Evolutionary conservation across 2,329 filamentous ascomycete genomes (phyloP).

Genomic region (Cordyceps militaris): DNA sequence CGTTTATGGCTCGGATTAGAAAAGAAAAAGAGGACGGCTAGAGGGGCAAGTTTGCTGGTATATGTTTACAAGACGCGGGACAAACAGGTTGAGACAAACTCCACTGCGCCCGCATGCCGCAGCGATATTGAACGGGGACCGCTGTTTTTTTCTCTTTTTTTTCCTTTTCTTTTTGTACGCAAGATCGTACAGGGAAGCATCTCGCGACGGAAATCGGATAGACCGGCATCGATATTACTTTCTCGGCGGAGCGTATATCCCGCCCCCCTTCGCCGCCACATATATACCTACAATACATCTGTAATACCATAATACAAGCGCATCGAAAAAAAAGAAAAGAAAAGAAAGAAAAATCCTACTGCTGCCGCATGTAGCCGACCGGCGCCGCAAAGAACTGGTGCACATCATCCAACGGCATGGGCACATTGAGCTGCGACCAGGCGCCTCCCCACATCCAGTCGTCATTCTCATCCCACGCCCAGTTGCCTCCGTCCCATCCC

Average conservation of each 20-base stretch:
- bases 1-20: no score
- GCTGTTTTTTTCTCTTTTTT: no score
- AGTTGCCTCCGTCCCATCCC: slow-evolving; percentile 7
- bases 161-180: no score
- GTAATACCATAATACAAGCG: neutral
- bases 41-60: no score
- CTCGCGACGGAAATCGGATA: neutral
- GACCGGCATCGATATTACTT: neutral
- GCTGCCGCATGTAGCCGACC: slow-evolving; percentile 1
- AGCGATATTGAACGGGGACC: neutral
- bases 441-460: slow-evolving; percentile 5
- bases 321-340: neutral
- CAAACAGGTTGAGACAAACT: neutral
- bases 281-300: neutral
- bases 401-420: slow-evolving; percentile 16
- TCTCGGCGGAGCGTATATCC: neutral
- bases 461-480: slow-evolving; percentile 12
- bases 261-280: no score
- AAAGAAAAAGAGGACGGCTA: no score
- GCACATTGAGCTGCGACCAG: slow-evolving; percentile 11
- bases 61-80: neutral
- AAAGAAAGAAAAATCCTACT: no score
- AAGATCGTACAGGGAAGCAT: no score
- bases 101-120: neutral
- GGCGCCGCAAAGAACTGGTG: slow-evolving; percentile 1